Conservation (phyloP, 768 basidiomycete genomes). For the Leccinellum rugosiceps region DNA sequence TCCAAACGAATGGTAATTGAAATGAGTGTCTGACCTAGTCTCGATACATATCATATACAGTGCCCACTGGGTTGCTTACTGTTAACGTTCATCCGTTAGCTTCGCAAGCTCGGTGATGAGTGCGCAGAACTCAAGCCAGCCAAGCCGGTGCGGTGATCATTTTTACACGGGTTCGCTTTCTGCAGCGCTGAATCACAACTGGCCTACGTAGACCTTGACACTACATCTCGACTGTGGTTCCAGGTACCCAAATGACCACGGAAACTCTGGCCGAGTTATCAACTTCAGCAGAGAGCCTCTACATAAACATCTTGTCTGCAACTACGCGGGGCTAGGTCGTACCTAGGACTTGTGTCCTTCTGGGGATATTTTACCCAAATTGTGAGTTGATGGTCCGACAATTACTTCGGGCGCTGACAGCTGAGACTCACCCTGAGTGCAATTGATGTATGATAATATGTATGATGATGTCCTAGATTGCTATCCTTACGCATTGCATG, state of each 20-base stretch:
- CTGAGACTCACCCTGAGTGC: neutral
- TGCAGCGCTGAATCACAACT: neutral
- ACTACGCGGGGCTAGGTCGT: neutral
- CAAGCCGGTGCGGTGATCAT: neutral
- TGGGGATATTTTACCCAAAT: neutral
- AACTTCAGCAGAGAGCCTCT: neutral
- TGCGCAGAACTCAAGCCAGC: neutral
- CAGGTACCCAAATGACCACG: slow-evolving; percentile 5
- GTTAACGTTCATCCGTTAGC: slow-evolving; percentile 1
- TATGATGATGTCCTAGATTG: too few species aligned
- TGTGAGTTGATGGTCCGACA: neutral
- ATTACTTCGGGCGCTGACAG: neutral
- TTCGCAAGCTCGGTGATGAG: slow-evolving; percentile 1
- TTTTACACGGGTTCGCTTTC: neutral
- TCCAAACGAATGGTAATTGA: too few species aligned
- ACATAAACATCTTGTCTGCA: neutral
- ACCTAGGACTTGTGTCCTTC: neutral
- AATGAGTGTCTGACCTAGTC: too few species aligned
- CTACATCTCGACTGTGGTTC: neutral
- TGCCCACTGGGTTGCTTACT: neutral
- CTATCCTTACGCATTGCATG: neutral
- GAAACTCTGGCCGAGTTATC: neutral
- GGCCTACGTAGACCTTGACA: neutral
- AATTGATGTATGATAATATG: too few species aligned
- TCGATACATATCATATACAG: neutral